These are phyloP conservation scores for Fusarium scirpi DNA, from an alignment of 2,329 filamentous ascomycete genomes.

Conservation along the genomic window DNA sequence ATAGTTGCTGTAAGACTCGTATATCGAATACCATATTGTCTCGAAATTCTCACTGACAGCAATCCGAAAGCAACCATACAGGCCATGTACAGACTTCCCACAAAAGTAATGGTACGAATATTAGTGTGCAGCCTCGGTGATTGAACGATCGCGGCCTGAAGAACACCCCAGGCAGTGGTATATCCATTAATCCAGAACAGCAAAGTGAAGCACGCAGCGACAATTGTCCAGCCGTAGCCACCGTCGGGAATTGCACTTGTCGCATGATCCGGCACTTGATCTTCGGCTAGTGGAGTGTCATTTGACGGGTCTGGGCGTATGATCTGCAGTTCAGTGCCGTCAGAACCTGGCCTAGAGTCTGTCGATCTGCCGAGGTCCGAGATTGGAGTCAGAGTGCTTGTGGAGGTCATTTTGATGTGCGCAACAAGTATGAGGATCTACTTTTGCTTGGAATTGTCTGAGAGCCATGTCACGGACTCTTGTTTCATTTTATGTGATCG, in stretches of 20 bases:
- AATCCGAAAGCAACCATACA: background rate
- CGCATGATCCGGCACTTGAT: constrained; percentile 8
- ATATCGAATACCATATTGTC: background rate
- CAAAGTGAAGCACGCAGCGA: background rate
- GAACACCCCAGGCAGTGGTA: constrained; percentile 1
- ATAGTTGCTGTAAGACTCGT: background rate
- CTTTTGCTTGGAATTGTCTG: too few relatives aligned
- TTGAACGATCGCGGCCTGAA: constrained; percentile 3
- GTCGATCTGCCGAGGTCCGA: background rate
- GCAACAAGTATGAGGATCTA: background rate
- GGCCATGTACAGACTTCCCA: constrained; percentile 13
- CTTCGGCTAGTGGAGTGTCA: background rate
- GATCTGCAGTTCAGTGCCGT: background rate
- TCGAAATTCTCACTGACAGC: background rate
- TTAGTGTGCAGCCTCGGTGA: background rate
- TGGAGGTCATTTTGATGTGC: background rate
- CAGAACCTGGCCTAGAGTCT: background rate
- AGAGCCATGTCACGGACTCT: background rate
- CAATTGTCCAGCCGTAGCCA: constrained; percentile 19
- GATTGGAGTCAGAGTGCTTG: background rate
- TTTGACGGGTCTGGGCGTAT: background rate
- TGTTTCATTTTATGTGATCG: background rate
- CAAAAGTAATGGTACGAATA: constrained; percentile 1
- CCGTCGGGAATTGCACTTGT: constrained; percentile 11
- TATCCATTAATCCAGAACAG: constrained; percentile 14